Conservation (phyloP, 768 basidiomycete species). For the Termitomyces sp. region DNA sequence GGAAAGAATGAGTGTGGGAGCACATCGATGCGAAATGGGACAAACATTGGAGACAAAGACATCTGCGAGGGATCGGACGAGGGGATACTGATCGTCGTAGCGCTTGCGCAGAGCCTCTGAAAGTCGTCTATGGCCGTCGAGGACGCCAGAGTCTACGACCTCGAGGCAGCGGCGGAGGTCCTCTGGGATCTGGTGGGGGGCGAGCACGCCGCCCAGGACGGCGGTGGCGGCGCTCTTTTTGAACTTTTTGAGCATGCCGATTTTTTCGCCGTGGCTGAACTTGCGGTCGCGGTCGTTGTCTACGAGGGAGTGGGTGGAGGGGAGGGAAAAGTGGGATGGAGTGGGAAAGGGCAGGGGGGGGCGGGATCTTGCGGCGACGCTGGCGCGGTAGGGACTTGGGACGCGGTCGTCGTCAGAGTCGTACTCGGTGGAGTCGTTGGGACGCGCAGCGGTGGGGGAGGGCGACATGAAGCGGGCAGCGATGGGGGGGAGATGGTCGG, state of each 20-base stretch:
- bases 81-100: constrained; percentile 94
- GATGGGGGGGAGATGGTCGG: constrained; percentile 79
- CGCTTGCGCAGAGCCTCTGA: constrained; percentile 83
- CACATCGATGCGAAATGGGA: constrained; percentile 16
- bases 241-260: constrained; percentile 65
- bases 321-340: constrained; percentile 69
- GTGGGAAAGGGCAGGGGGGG: constrained; percentile 63
- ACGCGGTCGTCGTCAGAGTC: constrained; percentile 62
- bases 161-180: constrained; percentile 84
- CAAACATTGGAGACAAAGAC: constrained; percentile 93
- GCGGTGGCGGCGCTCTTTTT: constrained; percentile 60
- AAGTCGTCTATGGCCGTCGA: constrained; percentile 86
- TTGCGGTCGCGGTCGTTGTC: constrained; percentile 48
- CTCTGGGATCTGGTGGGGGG: constrained; percentile 82
- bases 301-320: constrained; percentile 43
- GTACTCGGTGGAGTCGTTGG: constrained; percentile 54
- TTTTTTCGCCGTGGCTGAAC: constrained; percentile 46
- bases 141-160: constrained; percentile 80
- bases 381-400: constrained; percentile 51
- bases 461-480: constrained; percentile 91
- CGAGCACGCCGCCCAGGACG: constrained; percentile 51
- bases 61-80: constrained; percentile 90
- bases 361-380: constrained; percentile 38
- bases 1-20: constrained; percentile 10
- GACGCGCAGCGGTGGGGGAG: constrained; percentile 43